Evolutionary conservation across 2,329 filamentous ascomycete species (phyloP).

Genomic region (Cryphonectria parasitica): DNA sequence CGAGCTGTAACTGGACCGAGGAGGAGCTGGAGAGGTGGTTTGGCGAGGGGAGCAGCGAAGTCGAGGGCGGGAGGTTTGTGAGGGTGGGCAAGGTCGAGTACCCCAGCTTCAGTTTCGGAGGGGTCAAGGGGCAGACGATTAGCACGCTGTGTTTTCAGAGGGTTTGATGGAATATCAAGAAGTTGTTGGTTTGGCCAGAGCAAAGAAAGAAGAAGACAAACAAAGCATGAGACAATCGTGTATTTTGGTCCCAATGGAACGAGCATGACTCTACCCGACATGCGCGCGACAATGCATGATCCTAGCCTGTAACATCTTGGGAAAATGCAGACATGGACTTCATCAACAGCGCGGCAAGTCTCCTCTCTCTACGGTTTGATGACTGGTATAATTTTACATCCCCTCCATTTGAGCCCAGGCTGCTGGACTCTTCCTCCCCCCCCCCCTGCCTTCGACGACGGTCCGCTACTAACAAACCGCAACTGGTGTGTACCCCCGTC

Average conservation of each 20-base stretch:
- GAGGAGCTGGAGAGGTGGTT: constrained; percentile 84
- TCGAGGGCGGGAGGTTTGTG: constrained; percentile 50
- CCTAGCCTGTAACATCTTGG: background rate
- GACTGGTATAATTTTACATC: constrained; percentile 28
- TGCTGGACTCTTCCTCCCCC: constrained; percentile 13
- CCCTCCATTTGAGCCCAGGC: constrained; percentile 17
- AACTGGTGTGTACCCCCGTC: constrained; percentile 13
- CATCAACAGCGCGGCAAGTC: constrained; percentile 24
- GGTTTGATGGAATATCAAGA: background rate
- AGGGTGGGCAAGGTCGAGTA: constrained; percentile 76
- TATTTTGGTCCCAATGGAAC: background rate
- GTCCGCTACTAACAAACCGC: constrained; percentile 21
- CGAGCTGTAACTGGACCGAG: constrained; percentile 98
- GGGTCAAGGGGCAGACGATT: constrained; percentile 84
- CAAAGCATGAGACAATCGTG: background rate
- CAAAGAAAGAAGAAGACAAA: background rate
- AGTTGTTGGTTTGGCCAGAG: too few species aligned
- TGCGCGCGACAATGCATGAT: background rate
- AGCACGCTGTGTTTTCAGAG: constrained; percentile 81
- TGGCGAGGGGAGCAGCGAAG: constrained; percentile 36
- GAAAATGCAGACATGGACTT: constrained; percentile 19
- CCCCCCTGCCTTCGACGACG: constrained; percentile 7
- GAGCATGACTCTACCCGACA: background rate
- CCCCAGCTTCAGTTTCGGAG: constrained; percentile 86
- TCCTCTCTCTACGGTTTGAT: constrained; percentile 21